Evolutionary conservation across 345 rosid species (phyloP).

Genomic region (Moricandia moricandioides): DNA sequence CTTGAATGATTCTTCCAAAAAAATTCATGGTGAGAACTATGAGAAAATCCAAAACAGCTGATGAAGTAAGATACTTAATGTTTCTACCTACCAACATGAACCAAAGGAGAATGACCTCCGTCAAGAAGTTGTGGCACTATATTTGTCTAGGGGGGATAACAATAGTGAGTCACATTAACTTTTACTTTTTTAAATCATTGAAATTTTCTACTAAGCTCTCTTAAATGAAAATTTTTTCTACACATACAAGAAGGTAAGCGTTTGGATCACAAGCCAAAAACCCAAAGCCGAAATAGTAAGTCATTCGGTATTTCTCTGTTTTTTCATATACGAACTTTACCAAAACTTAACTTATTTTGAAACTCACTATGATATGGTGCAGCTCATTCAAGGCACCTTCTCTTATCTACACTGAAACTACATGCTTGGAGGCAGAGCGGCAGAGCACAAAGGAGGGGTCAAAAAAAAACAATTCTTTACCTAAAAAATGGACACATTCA

Average conservation of each 20-base stretch:
- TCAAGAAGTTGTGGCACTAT: slow-evolving; percentile 55
- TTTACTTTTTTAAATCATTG: neutral
- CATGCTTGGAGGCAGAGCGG: slow-evolving; percentile 55
- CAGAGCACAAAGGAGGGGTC: slow-evolving; percentile 48
- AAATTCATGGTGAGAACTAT: slow-evolving; percentile 61
- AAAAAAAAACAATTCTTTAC: slow-evolving; percentile 74
- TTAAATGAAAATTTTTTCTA: neutral
- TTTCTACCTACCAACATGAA: slow-evolving; percentile 44
- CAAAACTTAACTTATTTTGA: neutral
- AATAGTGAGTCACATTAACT: slow-evolving; percentile 40
- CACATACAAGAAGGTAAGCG: slow-evolving; percentile 40
- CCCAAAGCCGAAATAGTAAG: too few species aligned
- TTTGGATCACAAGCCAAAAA: neutral
- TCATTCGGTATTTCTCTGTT: too few species aligned
- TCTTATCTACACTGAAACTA: slow-evolving; percentile 46
- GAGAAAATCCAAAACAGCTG: slow-evolving; percentile 43
- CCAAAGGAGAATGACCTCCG: slow-evolving; percentile 49
- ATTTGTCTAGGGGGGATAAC: slow-evolving; percentile 48
- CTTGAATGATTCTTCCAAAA: slow-evolving; percentile 73
- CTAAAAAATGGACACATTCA: slow-evolving; percentile 73
- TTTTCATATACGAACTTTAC: too few species aligned
- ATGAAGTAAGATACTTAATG: slow-evolving; percentile 49
- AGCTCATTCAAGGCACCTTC: slow-evolving; percentile 53
- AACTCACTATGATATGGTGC: neutral
- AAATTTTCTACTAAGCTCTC: neutral